phyloP scores from a whole-genome alignment of 495 filamentous ascomycete species.

The Aspergillus homomorphus region DNA sequence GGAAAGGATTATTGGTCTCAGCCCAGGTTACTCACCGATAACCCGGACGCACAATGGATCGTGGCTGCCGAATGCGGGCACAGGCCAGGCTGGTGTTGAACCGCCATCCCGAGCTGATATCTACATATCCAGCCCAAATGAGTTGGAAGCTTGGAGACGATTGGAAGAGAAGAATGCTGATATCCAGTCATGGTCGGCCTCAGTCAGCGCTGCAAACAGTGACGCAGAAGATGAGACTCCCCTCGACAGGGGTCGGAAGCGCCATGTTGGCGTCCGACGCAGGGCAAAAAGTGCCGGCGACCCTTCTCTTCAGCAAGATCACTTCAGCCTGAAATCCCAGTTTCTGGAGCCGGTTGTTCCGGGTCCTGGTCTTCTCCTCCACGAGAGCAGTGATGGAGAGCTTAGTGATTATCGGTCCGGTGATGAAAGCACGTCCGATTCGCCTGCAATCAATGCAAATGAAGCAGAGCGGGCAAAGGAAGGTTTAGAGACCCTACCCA shows the following conservation, averaged over 20 bases:
- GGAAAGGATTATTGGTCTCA: constrained; percentile 16
- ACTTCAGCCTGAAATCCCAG: constrained; percentile 33
- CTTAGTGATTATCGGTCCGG: constrained; percentile 30
- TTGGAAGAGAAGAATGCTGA: constrained; percentile 43
- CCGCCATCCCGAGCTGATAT: constrained; percentile 37
- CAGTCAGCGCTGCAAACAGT: constrained; percentile 41
- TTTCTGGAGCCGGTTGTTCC: constrained; percentile 31
- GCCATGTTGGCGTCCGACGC: constrained; percentile 25
- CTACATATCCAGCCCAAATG: constrained; percentile 44
- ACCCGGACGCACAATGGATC: constrained; percentile 30
- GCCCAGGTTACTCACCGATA: constrained; percentile 16
- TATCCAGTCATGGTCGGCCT: constrained; percentile 44
- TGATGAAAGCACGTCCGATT: constrained; percentile 26
- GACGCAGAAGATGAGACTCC: constrained; percentile 36
- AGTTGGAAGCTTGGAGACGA: constrained; percentile 39
- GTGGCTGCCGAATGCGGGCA: constrained; percentile 30
- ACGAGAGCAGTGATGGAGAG: constrained; percentile 44
- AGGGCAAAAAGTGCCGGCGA: constrained; percentile 50
- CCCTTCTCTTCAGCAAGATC: constrained; percentile 40
- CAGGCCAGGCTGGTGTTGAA: constrained; percentile 39
- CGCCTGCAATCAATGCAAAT: constrained; percentile 32
- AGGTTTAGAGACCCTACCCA: constrained; percentile 26
- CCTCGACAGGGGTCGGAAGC: constrained; percentile 19
- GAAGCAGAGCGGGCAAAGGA: constrained; percentile 27
- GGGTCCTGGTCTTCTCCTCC: constrained; percentile 45